These are phyloP conservation scores for Kingdonia uniflora DNA, from an alignment of 164 flowering plant species.

Conservation along the genomic window DNA sequence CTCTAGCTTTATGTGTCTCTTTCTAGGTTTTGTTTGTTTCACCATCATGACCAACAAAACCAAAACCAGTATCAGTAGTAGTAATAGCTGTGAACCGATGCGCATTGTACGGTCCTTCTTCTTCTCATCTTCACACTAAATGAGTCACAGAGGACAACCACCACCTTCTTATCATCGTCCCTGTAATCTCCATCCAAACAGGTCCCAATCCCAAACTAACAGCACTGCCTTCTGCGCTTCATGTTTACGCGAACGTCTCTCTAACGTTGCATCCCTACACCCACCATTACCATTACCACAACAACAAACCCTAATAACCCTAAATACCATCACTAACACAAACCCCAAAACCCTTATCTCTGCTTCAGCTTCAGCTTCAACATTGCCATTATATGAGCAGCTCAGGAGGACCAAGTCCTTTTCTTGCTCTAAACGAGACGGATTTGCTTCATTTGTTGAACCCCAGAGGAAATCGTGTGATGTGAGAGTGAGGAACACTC, in stretches of 20 bases:
- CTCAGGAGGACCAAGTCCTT: constrained; percentile 78
- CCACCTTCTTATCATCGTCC: constrained; percentile 25
- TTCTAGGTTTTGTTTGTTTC: no score
- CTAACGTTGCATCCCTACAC: constrained; percentile 9
- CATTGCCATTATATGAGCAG: constrained; percentile 43
- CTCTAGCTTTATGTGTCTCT: no score
- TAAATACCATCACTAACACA: constrained; percentile 9
- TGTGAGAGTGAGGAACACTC: constrained; percentile 55
- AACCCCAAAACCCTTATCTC: constrained; percentile 3
- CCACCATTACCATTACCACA: not conserved
- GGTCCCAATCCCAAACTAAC: constrained; percentile 10
- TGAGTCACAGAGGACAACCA: constrained; percentile 18
- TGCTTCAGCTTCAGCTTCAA: constrained; percentile 15
- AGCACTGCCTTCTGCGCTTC: constrained; percentile 79
- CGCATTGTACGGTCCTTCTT: constrained; percentile 5
- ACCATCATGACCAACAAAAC: no score
- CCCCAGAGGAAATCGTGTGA: constrained; percentile 87
- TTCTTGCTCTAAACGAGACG: constrained; percentile 49
- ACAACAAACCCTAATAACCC: constrained; percentile 5
- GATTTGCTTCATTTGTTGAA: constrained; percentile 48
- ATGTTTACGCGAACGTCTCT: constrained; percentile 84
- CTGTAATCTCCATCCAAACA: constrained; percentile 51
- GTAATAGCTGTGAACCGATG: not conserved
- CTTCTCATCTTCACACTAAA: no score
- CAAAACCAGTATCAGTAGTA: no score